Evolutionary conservation across 768 basidiomycete species (phyloP).

Genomic region (Boletus sp.): DNA sequence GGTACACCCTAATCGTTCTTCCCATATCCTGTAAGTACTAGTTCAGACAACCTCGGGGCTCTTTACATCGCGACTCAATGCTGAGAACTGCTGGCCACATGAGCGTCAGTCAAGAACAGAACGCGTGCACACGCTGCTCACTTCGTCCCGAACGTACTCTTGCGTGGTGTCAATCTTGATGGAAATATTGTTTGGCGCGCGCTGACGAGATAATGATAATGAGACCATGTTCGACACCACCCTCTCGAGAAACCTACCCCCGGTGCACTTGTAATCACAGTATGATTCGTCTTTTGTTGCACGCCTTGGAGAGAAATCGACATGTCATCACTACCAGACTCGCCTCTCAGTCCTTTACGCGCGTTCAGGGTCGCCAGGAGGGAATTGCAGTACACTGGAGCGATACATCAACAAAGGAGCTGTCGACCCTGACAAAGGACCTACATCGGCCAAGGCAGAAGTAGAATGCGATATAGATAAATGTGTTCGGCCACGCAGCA

Average conservation of each 20-base stretch:
- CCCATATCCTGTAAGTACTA: background rate
- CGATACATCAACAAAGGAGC: background rate
- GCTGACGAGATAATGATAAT: constrained; percentile 11
- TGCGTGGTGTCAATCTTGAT: constrained; percentile 68
- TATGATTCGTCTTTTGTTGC: constrained; percentile 22
- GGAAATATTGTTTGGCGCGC: constrained; percentile 48
- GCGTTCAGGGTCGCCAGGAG: constrained; percentile 61
- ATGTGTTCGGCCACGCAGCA: constrained; percentile 45
- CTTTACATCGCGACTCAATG: constrained; percentile 16
- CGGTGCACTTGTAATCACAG: constrained; percentile 8
- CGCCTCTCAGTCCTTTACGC: constrained; percentile 44
- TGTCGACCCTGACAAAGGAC: constrained; percentile 17
- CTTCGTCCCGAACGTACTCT: constrained; percentile 47
- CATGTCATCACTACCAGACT: constrained; percentile 25
- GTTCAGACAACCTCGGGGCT: constrained; percentile 19
- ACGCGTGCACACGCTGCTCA: constrained; percentile 2
- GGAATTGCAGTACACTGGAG: constrained; percentile 56
- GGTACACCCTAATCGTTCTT: constrained; percentile 1
- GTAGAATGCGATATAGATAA: constrained; percentile 62
- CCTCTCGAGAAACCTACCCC: constrained; percentile 2
- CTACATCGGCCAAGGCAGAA: constrained; percentile 60
- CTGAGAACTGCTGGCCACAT: constrained; percentile 19
- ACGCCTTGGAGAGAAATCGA: constrained; percentile 31
- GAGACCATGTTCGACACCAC: background rate
- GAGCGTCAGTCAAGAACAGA: background rate